Evolutionary conservation across 441 rosid species (phyloP), one percentile per base, ranked within the genome.

Genomic region (Euphorbia schlechtendalii): DNA sequence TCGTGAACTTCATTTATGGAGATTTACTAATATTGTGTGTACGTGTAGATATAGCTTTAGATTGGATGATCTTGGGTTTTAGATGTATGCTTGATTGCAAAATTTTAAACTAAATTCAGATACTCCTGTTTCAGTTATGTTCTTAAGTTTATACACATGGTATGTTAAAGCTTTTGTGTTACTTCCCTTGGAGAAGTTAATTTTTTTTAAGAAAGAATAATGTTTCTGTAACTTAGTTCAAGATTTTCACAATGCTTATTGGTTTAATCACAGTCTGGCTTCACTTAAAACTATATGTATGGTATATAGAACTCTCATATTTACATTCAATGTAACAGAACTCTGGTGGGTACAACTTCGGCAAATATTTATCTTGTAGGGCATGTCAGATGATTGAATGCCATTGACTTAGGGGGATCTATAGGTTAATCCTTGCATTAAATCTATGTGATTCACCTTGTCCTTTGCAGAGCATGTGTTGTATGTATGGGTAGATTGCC

Each of bases 1-100:
- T 61, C 17, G 9, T 12, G 8, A 30, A 7, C 17, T 22, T 40
- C 46, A 8, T 15, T 56, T 56, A n/a, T 1, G 8, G 13, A 30
- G n/a, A 27, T 49, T 18, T 28, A 8, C 2, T n/a, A 30, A 2
- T 27, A 9, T 40, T 66, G 32, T 28, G 30, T 43, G 28, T 18
- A 11, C 52, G 5, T 25, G 13, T 30, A 9, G 20, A 46, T 13
- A 46, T 36, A 9, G 40, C 40, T 36, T 36, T 4, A n/a, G n/a
- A n/a, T n/a, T n/a, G n/a, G n/a, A n/a, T n/a, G 59, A 67, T 67
- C 59, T 36, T 36, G 24, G 41, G 43, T n/a, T 34, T 0, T 18
- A 30, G 20, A 63, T 63, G n/a, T n/a, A n/a, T n/a, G n/a, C 2
- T n/a, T 7, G 14, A 25, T 43, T 0, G 53, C 52, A 40, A 15